These are phyloP conservation scores for Amaranthus hypochondriacus DNA, from an alignment of 148 eudicot species.

Conservation along the genomic window DNA sequence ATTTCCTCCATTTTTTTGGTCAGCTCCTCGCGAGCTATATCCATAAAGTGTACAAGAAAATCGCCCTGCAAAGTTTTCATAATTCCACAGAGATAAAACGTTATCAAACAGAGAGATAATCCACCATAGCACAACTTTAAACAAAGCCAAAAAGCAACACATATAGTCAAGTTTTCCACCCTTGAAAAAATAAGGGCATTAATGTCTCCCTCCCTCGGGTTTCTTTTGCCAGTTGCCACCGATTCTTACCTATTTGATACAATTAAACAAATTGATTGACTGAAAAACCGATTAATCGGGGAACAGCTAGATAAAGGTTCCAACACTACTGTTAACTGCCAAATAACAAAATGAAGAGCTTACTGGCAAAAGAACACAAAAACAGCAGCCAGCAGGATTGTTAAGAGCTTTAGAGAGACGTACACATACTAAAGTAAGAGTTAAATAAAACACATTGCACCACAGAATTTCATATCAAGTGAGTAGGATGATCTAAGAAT, in stretches of 20 bases:
- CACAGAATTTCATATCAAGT: background rate
- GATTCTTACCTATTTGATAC: too few relatives aligned
- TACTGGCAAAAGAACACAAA: background rate
- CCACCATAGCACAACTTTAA: background rate
- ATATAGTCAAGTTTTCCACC: background rate
- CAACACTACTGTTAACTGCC: too few relatives aligned
- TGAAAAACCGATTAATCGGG: too few relatives aligned
- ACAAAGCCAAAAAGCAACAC: conserved; percentile 5
- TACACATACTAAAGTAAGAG: background rate
- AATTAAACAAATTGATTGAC: too few relatives aligned
- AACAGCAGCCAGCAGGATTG: background rate
- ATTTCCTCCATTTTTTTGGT: conserved; percentile 73
- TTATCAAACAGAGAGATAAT: background rate
- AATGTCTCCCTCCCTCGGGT: too few relatives aligned
- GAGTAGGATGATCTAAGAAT: conserved; percentile 9
- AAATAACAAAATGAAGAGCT: background rate
- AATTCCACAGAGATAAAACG: background rate
- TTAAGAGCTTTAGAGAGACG: background rate
- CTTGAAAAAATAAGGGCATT: background rate
- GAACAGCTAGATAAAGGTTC: too few relatives aligned
- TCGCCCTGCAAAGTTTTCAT: conserved; percentile 62
- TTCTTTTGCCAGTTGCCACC: too few relatives aligned
- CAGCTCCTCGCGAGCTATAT: conserved; percentile 94
- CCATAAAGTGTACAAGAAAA: conserved; percentile 98
- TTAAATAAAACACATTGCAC: background rate